Evolutionary conservation across 768 basidiomycete genomes (phyloP), one percentile per base, ranked within the genome.

Genomic region (Tephrocybe rancida): DNA sequence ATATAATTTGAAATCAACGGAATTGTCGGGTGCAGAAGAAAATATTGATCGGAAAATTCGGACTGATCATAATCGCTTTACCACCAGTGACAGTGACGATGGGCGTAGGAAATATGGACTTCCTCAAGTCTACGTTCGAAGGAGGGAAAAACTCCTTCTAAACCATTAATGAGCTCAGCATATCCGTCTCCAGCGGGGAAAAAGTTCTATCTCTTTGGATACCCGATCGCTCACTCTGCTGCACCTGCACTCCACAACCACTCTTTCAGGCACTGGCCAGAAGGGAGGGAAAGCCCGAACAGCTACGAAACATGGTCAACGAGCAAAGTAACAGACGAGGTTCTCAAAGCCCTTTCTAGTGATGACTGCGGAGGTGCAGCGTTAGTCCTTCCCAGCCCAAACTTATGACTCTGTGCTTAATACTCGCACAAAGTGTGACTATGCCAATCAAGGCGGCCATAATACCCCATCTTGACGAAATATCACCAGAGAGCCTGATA

Each of bases 361-460:
- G 58, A 64, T 19, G 63, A 66, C 6, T 70, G 61, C 44, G 70
- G 70, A n/a, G 70, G 70, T 3, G 64, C 66, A n/a, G 70, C 69
- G 71, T 70, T 35, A 49, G 67, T 64, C 29, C 16, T 35, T 45
- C 27, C 55, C 30, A 38, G 3, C 22, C 55, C n/a, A 26, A 8
- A 1, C 9, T 41, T 11, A 42, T 22, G 29, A 38, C 16, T 24
- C 9, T 13, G 21, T 34, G 37, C 54, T 55, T 34, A n/a, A n/a
- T n/a, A 55, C 26, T 26, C 27, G 19, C 50, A 35, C 3, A 16
- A 56, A 70, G 68, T n/a, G 64, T 73, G 29, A 73, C 72, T 5
- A 73, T 73, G 71, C 71, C 71, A 25, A 55, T 70, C 34, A 73
- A 73, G 55, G 51, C 69, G 2, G 61, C 65, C 0, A 70, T 73